Percentiles rank a stretch among this genome's conserved stretches.
Conservation (phyloP, 2,329 filamentous ascomycete genomes). For the Ceratocystis cacaofunesta region DNA sequence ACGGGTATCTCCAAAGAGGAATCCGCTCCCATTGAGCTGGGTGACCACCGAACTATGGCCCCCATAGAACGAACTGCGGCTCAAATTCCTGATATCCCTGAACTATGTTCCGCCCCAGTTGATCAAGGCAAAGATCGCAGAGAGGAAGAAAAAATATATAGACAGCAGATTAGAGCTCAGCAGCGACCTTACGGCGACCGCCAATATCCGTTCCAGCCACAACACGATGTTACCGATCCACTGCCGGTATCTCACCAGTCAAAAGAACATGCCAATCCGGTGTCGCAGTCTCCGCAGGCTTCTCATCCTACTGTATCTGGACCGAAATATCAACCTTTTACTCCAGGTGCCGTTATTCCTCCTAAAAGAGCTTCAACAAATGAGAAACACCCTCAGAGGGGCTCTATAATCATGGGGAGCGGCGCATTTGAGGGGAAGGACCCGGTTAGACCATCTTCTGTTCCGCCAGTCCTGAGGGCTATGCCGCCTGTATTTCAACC, state of each 20-base stretch:
- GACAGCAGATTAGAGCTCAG: background rate
- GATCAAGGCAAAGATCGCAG: background rate
- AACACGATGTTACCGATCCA: background rate
- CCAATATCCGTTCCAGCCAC: slow-evolving; percentile 18
- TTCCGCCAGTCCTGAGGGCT: background rate
- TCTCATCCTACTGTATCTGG: background rate
- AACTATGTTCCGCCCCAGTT: slow-evolving; percentile 26
- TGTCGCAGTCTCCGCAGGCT: background rate
- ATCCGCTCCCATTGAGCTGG: slow-evolving; percentile 33
- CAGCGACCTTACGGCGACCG: slow-evolving; percentile 10
- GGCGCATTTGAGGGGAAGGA: background rate
- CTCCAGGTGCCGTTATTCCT: background rate
- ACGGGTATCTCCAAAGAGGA: slow-evolving; percentile 30
- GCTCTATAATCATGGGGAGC: background rate
- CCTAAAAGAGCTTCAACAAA: background rate
- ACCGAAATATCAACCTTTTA: slow-evolving; percentile 11
- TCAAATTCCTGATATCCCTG: slow-evolving; percentile 22
- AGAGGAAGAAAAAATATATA: slow-evolving; percentile 7
- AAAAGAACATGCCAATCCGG: background rate
- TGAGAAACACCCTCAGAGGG: background rate
- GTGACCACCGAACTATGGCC: slow-evolving; percentile 26
- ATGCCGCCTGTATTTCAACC: background rate
- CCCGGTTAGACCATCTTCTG: background rate
- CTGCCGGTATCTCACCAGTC: background rate
- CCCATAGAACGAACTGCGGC: slow-evolving; percentile 21